A percentile compares a stretch with the other conserved stretches of the same genome.
These are phyloP conservation scores for Acaromyces ingoldii DNA, from an alignment of 1,284 basidiomycete species.

Conservation along the genomic window DNA sequence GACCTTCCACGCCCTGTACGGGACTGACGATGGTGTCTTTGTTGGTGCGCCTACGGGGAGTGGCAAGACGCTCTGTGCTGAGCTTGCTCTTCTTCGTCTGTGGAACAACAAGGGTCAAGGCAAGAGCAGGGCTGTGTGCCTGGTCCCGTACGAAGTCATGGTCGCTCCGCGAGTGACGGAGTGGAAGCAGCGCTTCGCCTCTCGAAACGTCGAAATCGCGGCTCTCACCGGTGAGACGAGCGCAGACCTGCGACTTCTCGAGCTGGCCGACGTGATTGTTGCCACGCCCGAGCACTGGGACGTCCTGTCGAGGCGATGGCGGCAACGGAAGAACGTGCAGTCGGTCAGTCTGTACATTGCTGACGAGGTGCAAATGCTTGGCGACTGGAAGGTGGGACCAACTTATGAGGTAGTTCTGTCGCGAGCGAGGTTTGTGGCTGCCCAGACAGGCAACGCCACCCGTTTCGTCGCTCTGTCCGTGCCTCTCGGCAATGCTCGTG, in stretches of 20 bases:
- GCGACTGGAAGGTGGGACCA: conserved; percentile 78
- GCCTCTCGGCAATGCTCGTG: conserved; percentile 90
- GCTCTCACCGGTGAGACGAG: conserved; percentile 91
- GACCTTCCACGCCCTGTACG: conserved; percentile 95
- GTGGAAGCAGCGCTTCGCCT: conserved; percentile 80
- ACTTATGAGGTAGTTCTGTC: conserved; percentile 95
- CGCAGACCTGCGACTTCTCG: conserved; percentile 80
- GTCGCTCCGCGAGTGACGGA: conserved; percentile 82
- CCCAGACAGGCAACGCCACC: conserved; percentile 85
- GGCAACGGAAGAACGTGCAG: conserved; percentile 93
- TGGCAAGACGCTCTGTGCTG: conserved; percentile 94
- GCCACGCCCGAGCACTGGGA: conserved; percentile 93
- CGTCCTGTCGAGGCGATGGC: conserved; percentile 89
- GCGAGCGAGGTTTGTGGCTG: conserved; percentile 86
- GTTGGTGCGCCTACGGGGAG: conserved; percentile 93
- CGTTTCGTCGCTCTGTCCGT: conserved; percentile 90
- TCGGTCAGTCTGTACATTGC: conserved; percentile 86
- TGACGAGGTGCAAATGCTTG: conserved; percentile 90
- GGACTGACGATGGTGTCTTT: conserved; percentile 90
- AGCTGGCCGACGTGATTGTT: conserved; percentile 71
- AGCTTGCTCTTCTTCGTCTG: conserved; percentile 84
- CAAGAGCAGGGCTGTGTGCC: conserved; percentile 75
- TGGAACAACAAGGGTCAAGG: conserved; percentile 73
- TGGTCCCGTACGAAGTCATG: conserved; percentile 96
- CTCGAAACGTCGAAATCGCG: conserved; percentile 82